Percentiles rank a stretch among this genome's conserved stretches.
These are phyloP conservation scores for Skeletonema menzelii DNA, from an alignment of 108 stramenopile species.

Conservation along the genomic window DNA sequence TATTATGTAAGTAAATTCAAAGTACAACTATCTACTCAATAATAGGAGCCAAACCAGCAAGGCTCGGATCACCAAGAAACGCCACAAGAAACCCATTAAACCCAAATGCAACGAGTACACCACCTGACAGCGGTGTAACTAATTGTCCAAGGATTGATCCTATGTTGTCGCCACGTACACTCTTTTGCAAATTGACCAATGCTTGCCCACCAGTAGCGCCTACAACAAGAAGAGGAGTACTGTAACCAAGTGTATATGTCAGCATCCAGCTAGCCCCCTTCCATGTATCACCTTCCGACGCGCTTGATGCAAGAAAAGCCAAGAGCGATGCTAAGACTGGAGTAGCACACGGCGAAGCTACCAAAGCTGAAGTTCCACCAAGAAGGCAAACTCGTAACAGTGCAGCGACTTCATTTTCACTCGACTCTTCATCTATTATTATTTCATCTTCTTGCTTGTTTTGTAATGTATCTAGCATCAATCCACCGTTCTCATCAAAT, in stretches of 20 bases:
- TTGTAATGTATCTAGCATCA: conserved; percentile 20
- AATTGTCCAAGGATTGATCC: conserved; percentile 52
- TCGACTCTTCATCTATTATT: conserved; percentile 18
- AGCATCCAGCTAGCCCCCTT: conserved; percentile 69
- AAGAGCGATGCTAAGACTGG: conserved; percentile 81
- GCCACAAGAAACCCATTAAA: conserved; percentile 75
- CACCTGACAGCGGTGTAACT: conserved; percentile 78
- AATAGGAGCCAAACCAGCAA: conserved; percentile 68
- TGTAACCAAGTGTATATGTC: conserved; percentile 78
- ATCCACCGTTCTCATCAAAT: conserved; percentile 42
- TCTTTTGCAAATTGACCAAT: conserved; percentile 59
- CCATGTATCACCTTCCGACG: conserved; percentile 67
- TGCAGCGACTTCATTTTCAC: conserved; percentile 29
- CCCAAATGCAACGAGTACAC: conserved; percentile 76
- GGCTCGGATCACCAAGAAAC: conserved; percentile 77
- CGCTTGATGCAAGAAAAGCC: conserved; percentile 79
- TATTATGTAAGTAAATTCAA: not conserved
- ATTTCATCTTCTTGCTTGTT: conserved; percentile 1
- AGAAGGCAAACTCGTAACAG: conserved; percentile 75
- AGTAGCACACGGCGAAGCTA: conserved; percentile 83
- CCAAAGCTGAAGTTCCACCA: conserved; percentile 81
- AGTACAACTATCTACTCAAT: conserved; percentile 30
- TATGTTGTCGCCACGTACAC: conserved; percentile 31
- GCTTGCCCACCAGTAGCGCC: conserved; percentile 80
- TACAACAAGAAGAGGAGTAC: conserved; percentile 70